Percentiles rank a stretch among this genome's conserved stretches.
phyloP scores from a whole-genome alignment of 805 yeast species.

The Middelhovenomyces tepae region DNA sequence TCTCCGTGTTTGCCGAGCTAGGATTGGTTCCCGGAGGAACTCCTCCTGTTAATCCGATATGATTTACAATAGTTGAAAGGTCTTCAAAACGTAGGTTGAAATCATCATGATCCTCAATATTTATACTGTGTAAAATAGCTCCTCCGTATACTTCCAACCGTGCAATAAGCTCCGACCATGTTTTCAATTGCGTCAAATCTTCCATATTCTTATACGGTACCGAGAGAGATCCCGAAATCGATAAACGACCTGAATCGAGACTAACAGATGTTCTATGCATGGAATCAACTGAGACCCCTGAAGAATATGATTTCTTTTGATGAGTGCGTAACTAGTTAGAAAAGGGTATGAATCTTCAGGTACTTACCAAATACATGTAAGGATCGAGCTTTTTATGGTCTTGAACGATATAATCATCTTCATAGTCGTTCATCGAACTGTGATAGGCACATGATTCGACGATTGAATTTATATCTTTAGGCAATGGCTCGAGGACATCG shows the following conservation, averaged over 20 bases:
- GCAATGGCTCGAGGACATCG: conserved; percentile 3
- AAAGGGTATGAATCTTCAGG: not conserved
- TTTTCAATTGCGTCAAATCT: conserved; percentile 4
- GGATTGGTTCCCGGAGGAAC: conserved; percentile 18
- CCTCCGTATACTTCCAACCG: conserved; percentile 4
- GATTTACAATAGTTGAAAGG: conserved; percentile 1
- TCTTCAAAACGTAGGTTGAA: conserved; percentile 1
- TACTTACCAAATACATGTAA: conserved; percentile 2
- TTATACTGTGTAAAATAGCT: conserved; percentile 4
- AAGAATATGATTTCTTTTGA: too few species aligned
- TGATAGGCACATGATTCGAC: too few species aligned
- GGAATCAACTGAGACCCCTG: not conserved
- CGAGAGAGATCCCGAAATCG: conserved; percentile 3
- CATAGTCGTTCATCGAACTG: not conserved
- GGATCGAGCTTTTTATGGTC: not conserved
- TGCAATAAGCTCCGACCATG: conserved; percentile 14
- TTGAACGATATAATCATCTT: not conserved
- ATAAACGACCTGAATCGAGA: conserved; percentile 4
- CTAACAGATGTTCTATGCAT: not conserved
- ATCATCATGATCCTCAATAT: not conserved
- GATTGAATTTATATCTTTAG: conserved; percentile 1
- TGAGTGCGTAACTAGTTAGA: too few species aligned
- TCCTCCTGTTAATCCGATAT: conserved; percentile 15
- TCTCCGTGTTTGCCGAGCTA: conserved; percentile 9
- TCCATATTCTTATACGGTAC: conserved; percentile 4